phyloP scores from a whole-genome alignment of 1,284 basidiomycete species.

The Singerocomus rubriflavus region DNA sequence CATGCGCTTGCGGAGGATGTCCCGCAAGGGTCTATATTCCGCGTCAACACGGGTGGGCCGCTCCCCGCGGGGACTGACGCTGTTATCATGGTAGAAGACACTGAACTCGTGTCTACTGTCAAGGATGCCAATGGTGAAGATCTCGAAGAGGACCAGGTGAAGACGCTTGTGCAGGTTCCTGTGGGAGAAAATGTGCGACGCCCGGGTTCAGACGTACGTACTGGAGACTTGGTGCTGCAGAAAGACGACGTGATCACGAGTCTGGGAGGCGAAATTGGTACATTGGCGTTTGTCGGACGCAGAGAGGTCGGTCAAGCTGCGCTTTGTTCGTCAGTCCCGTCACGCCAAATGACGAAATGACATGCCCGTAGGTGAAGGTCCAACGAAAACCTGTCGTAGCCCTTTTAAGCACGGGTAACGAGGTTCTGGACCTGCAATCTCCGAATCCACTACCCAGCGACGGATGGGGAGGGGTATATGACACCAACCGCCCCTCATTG shows the following conservation, averaged over 20 bases:
- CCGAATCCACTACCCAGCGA: slow-evolving; percentile 36
- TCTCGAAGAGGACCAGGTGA: slow-evolving; percentile 68
- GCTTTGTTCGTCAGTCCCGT: neutral
- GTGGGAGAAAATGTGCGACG: slow-evolving; percentile 70
- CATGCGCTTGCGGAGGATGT: slow-evolving; percentile 41
- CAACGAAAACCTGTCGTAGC: slow-evolving; percentile 73
- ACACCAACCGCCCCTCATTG: slow-evolving; percentile 83
- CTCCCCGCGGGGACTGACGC: slow-evolving; percentile 73
- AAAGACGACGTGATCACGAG: slow-evolving; percentile 60
- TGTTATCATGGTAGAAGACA: slow-evolving; percentile 92
- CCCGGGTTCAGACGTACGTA: slow-evolving; percentile 70
- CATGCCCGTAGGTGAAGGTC: slow-evolving; percentile 55
- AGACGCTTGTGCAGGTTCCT: slow-evolving; percentile 62
- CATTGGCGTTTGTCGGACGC: slow-evolving; percentile 75
- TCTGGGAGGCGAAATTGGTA: slow-evolving; percentile 83
- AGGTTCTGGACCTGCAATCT: slow-evolving; percentile 65
- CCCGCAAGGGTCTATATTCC: slow-evolving; percentile 57
- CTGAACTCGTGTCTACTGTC: slow-evolving; percentile 57
- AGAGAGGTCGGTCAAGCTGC: slow-evolving; percentile 46
- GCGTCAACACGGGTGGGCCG: slow-evolving; percentile 78
- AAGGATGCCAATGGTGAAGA: slow-evolving; percentile 44
- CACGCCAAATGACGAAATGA: neutral
- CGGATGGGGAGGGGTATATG: slow-evolving; percentile 71
- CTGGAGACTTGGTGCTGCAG: slow-evolving; percentile 66
- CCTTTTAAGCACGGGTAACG: slow-evolving; percentile 83